Conservation (phyloP, 108 stramenopile species). For the Skeletonema grethae region DNA sequence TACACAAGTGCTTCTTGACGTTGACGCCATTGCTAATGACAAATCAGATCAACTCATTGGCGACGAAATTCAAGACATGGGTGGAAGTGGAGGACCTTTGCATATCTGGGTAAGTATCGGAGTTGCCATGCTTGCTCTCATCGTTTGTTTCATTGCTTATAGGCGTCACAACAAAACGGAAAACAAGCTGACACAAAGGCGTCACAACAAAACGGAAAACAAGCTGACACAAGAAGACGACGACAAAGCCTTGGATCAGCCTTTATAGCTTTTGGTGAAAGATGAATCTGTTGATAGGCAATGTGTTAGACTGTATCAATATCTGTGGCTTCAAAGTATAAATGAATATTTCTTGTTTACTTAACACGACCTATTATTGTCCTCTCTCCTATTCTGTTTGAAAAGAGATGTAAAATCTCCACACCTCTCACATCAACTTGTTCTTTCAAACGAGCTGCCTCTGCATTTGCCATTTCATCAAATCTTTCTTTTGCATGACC, state of each 20-base stretch:
- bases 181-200: not conserved
- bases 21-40: not conserved
- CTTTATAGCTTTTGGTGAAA: not conserved
- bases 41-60: not conserved
- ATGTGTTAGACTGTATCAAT: not conserved
- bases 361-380: constrained; percentile 56
- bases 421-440: constrained; percentile 25
- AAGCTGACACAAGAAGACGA: not conserved
- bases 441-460: constrained; percentile 43
- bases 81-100: not conserved
- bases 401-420: constrained; percentile 57
- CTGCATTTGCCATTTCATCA: constrained; percentile 42
- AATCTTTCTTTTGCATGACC: constrained; percentile 60
- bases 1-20: not conserved
- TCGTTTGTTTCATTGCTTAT: not conserved
- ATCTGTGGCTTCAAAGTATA: no score
- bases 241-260: not conserved
- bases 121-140: not conserved
- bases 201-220: not conserved
- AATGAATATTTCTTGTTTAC: constrained; percentile 1
- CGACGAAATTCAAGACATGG: not conserved
- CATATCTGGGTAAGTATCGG: not conserved
- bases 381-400: constrained; percentile 61
- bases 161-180: not conserved
- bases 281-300: no score